phyloP scores from a whole-genome alignment of 495 filamentous ascomycete genomes.

The Hypoxylon crocopeplum region DNA sequence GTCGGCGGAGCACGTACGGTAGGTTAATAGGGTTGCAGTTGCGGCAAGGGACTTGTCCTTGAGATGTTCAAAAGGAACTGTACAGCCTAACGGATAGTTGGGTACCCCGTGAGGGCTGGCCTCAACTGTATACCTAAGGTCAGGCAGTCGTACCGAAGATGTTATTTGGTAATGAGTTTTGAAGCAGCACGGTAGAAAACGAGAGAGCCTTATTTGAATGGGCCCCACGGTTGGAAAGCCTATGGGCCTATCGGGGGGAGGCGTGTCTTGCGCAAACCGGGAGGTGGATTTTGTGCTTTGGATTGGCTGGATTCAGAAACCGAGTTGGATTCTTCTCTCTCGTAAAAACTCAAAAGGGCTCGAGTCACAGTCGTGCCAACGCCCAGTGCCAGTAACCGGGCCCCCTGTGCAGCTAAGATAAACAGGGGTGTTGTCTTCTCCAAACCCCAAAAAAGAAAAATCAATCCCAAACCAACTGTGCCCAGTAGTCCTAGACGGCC shows the following conservation, averaged over 20 bases:
- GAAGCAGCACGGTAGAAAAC: slow-evolving; percentile 1
- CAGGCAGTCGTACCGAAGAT: slow-evolving; percentile 5
- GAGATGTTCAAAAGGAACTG: too few relatives aligned
- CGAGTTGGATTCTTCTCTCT: slow-evolving; percentile 20
- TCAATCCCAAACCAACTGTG: slow-evolving; percentile 33
- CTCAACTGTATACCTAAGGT: slow-evolving; percentile 26
- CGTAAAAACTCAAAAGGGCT: slow-evolving; percentile 10
- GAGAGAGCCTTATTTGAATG: slow-evolving; percentile 34
- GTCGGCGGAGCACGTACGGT: slow-evolving; percentile 21
- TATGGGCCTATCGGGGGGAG: too few relatives aligned
- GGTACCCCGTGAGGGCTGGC: slow-evolving; percentile 35
- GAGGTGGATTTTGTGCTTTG: slow-evolving; percentile 22
- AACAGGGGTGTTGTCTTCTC: slow-evolving; percentile 13
- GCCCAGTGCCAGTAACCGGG: neutral
- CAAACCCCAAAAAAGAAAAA: slow-evolving; percentile 36
- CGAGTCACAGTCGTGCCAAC: too few relatives aligned
- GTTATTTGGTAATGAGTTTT: neutral
- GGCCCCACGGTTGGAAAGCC: slow-evolving; percentile 23
- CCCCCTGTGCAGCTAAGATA: slow-evolving; percentile 4
- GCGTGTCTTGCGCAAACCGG: slow-evolving; percentile 32
- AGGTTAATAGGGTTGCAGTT: slow-evolving; percentile 18
- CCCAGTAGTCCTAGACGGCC: slow-evolving; percentile 17
- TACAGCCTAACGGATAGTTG: slow-evolving; percentile 21
- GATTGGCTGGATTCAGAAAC: slow-evolving; percentile 31
- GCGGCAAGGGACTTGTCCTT: slow-evolving; percentile 4